Evolutionary conservation across 1,139 yeast genomes (phyloP).

Genomic region (Lodderomyces beijingensis): DNA sequence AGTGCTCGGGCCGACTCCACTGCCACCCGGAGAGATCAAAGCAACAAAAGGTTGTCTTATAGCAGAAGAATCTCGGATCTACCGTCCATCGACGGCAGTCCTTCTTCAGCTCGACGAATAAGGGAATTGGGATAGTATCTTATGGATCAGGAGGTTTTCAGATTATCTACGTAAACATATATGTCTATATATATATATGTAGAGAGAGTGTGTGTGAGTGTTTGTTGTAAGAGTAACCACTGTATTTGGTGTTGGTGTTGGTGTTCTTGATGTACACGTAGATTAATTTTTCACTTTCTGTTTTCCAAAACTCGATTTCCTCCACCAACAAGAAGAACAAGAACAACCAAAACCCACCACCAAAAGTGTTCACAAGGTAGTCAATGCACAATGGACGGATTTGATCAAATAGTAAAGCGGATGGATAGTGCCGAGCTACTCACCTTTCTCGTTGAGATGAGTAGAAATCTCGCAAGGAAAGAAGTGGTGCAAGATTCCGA

Average conservation of each 20-base stretch:
- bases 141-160: not conserved
- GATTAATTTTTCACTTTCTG: no score
- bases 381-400: conserved; percentile 12
- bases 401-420: conserved; percentile 17
- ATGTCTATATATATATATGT: not conserved
- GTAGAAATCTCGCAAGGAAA: conserved; percentile 17
- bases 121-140: not conserved
- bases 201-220: no score
- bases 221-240: no score
- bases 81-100: conserved; percentile 14
- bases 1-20: conserved; percentile 9
- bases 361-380: no score
- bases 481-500: conserved; percentile 13
- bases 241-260: no score
- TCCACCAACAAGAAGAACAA: no score
- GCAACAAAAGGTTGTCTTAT: conserved; percentile 10
- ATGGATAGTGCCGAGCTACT: conserved; percentile 21
- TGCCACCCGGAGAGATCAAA: conserved; percentile 3
- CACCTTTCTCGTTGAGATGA: conserved; percentile 22
- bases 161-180: not conserved
- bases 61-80: conserved; percentile 12
- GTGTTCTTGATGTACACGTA: no score
- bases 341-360: no score
- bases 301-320: no score
- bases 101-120: conserved; percentile 6